Base-by-base conservation (phyloP, 345 rosid species). In the Diplotaxis tenuifolia region DNA sequence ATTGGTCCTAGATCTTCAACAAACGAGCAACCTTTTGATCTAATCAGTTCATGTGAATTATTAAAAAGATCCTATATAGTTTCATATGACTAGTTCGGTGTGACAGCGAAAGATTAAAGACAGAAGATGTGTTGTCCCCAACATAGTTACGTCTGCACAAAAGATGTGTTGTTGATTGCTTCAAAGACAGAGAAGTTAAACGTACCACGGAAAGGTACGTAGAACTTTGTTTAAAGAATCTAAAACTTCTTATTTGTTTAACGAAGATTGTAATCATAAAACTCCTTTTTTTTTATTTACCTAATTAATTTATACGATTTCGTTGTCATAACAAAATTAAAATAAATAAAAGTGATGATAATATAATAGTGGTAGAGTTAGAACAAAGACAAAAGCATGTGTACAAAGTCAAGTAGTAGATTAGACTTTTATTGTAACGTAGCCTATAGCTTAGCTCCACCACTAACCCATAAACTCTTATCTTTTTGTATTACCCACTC, bases 151-250 rank as follows among this genome's bases (percentile, higher is more conserved):
- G 53, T 47, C 79, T 68, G 73, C 63, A 68, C 68, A 62, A 75
- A 75, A 61, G 63, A 61, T 70, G 19, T 56, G 27, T 29, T 62
- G 21, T 54, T 57, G 50, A 15, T 66, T 28, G 40, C 4, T 75
- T 62, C 59, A 15, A 45, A 47, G 53, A 16, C 53, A 16, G 54
- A 16, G 54, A 47, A 47, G 21, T 47, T 47, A 16, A 56, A 76
- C 71, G 80, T 76, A 76, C 80, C 71, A 76, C 80, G 80, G 80
- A 76, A 76, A 63, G 19, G 80, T 76, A 76, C 80, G 65, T 9
- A 1, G 2, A 53, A 53, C 7, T 47, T 47, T 28, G 7, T 40
- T 18, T 27, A 50, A 45, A 56, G 5, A 75, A 62, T 40, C 59
- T 12, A 0, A 75, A 25, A 68, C 64, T 68, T 67, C 55, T 14